These are phyloP conservation scores for Argentina anserina DNA, from an alignment of 306 rosid genomes.

Conservation along the genomic window DNA sequence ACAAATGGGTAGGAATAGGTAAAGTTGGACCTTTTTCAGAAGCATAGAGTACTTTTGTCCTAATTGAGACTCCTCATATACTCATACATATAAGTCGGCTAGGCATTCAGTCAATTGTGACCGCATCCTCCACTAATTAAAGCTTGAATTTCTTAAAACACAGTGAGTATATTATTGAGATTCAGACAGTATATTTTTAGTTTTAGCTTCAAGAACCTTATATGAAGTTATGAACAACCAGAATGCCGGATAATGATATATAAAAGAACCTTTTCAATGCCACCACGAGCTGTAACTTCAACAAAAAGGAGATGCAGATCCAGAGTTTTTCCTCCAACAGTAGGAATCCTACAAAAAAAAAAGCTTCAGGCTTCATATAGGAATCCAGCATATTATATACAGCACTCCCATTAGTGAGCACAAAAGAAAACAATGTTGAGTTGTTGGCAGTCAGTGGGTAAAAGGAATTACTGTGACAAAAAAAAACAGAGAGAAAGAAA, in stretches of 20 bases:
- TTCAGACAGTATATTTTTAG: constrained; percentile 11
- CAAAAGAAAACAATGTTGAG: neutral
- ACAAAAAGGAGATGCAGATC: constrained; percentile 70
- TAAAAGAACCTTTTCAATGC: constrained; percentile 64
- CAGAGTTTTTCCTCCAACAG: constrained; percentile 66
- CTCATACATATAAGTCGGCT: neutral
- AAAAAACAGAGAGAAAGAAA: neutral
- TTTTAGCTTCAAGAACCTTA: neutral
- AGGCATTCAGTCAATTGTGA: neutral
- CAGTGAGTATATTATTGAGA: constrained; percentile 6
- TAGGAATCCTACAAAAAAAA: constrained; percentile 50
- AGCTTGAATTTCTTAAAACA: neutral
- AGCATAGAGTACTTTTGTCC: neutral
- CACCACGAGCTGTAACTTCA: constrained; percentile 83
- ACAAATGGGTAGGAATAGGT: neutral
- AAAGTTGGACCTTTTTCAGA: neutral
- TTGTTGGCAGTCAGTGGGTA: neutral
- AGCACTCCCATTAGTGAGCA: neutral
- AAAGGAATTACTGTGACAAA: neutral
- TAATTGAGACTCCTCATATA: neutral
- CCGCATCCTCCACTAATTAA: neutral
- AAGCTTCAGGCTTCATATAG: constrained; percentile 4
- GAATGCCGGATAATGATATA: neutral
- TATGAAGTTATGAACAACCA: neutral
- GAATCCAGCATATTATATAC: neutral